Conservation (phyloP, 2,329 filamentous ascomycete genomes). For the Phaeosphaeria sp. region DNA sequence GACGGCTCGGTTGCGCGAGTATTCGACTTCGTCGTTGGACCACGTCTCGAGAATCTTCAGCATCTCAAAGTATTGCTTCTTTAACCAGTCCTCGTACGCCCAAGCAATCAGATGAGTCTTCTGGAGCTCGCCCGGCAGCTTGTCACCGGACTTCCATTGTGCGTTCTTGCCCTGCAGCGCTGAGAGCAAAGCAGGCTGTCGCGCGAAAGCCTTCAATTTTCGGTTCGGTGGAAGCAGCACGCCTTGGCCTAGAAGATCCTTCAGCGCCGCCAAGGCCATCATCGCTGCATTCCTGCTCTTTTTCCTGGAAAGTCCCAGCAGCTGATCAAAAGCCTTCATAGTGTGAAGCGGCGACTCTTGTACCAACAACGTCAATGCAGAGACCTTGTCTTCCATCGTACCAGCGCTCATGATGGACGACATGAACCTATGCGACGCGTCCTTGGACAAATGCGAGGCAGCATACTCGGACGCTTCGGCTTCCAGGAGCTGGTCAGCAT, state of each 20-base stretch:
- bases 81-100: constrained; percentile 95
- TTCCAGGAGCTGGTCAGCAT: constrained; percentile 78
- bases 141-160: constrained; percentile 72
- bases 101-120: constrained; percentile 82
- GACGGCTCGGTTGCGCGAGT: constrained; percentile 83
- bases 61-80: constrained; percentile 90
- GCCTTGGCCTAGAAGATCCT: constrained; percentile 92
- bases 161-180: constrained; percentile 69
- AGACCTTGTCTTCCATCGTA: constrained; percentile 96
- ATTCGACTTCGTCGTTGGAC: constrained; percentile 95
- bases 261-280: constrained; percentile 88
- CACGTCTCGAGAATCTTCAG: constrained; percentile 89
- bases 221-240: constrained; percentile 82
- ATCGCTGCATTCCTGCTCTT: constrained; percentile 92
- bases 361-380: constrained; percentile 88
- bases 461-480: constrained; percentile 78
- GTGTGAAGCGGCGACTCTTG: constrained; percentile 97
- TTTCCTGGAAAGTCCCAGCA: constrained; percentile 85
- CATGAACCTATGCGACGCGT: constrained; percentile 93
- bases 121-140: constrained; percentile 75
- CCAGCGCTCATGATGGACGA: constrained; percentile 96
- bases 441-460: constrained; percentile 72
- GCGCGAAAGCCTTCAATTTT: constrained; percentile 78
- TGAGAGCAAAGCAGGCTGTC: constrained; percentile 77
- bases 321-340: constrained; percentile 82